phyloP scores from a whole-genome alignment of 1,284 basidiomycete species.

The Malassezia obtusa region DNA sequence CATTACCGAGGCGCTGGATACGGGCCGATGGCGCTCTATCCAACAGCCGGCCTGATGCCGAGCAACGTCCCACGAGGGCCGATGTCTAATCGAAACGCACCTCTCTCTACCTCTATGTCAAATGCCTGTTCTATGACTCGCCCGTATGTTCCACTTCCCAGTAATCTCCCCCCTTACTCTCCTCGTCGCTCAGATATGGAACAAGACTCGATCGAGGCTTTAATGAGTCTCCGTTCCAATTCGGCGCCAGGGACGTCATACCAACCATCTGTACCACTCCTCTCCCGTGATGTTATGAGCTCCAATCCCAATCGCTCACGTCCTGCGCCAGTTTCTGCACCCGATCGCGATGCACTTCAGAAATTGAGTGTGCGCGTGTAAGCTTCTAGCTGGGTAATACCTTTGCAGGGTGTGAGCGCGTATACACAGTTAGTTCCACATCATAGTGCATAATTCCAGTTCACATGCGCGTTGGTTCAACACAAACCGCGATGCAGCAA shows the following conservation, averaged over 20 bases:
- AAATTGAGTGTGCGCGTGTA: slow-evolving; percentile 16
- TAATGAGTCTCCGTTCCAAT: slow-evolving; percentile 3
- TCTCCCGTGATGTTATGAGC: not conserved
- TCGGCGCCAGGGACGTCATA: not conserved
- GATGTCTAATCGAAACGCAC: not conserved
- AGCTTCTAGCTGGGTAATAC: not conserved
- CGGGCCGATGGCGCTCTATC: not conserved
- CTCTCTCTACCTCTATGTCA: not conserved
- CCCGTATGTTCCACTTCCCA: not conserved
- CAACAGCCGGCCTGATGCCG: no score
- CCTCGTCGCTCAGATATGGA: slow-evolving; percentile 1
- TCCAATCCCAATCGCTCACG: not conserved
- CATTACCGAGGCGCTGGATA: not conserved
- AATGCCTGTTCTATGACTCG: not conserved
- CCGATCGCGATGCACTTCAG: slow-evolving; percentile 12
- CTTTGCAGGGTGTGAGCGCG: no score
- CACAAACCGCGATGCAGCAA: not conserved
- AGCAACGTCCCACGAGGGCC: not conserved
- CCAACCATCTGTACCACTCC: not conserved
- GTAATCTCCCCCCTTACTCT: not conserved
- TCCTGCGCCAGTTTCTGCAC: not conserved
- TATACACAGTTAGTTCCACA: not conserved
- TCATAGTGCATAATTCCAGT: not conserved
- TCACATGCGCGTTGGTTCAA: not conserved
- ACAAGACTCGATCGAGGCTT: slow-evolving; percentile 4